Base-by-base conservation (phyloP, 2,329 filamentous ascomycete species). In the Verticillium isaacii region DNA sequence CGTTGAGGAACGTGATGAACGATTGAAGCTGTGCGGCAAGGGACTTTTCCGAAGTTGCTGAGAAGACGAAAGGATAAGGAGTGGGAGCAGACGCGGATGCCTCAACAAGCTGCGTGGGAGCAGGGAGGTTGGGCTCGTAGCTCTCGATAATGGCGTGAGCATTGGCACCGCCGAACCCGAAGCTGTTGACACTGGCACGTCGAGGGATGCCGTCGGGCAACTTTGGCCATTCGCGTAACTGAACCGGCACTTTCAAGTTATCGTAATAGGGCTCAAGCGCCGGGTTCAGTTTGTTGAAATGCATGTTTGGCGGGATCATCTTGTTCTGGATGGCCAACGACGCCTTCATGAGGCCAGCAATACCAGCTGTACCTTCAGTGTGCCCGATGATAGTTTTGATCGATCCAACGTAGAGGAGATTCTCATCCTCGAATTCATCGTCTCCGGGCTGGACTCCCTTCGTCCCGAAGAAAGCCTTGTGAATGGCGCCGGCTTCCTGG, bases 401-500 rank as follows among this genome's bases (percentile, higher is more conserved):
- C 5, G 39, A 58, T 34, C 59, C 59, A 2, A 56, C 36, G 5
- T 29, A 29, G 15, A 36, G 45, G 7, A 63, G 32, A 11, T 39
- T 64, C 0, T 59, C 32, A 45, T 66, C 80, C 29, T 29, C 29
- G 29, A 29, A 29, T 29, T 29, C 29, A 29, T 29, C 29, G 29
- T 29, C 29, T 29, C 29, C 29, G 29, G 29, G 4, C 29, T 29
- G 29, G 29, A 29, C 29, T 29, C 29, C 29, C 29, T 29, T 29
- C 29, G 29, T 81, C 81, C 54, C 73, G 15, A 61, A 60, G 57
- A 65, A 63, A 5, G 58, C 62, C 1, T 5, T 15, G 11, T 14
- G 6, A 6, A 79, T 69, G 2, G 74, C 75, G 1, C 60, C 55
- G 5, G 72, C 70, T 52, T 79, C 77, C 7, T 71, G 63, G 0